Conservation (phyloP, 2,329 filamentous ascomycete species). For the Aureobasidium lini region DNA sequence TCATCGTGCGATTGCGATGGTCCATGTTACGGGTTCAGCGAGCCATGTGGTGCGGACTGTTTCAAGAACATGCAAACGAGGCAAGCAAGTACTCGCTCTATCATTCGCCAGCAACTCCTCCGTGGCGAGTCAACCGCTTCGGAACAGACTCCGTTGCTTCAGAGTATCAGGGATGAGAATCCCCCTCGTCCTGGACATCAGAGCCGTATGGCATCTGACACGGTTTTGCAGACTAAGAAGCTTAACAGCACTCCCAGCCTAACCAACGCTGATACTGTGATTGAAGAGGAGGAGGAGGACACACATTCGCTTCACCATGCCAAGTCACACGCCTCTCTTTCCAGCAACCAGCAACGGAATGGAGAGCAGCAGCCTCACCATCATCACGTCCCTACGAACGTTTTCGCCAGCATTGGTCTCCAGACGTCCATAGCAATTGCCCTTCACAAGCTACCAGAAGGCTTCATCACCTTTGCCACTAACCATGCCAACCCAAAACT, state of each 20-base stretch:
- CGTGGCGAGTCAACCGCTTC: slow-evolving; percentile 19
- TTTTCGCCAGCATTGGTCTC: slow-evolving; percentile 88
- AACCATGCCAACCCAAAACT: slow-evolving; percentile 90
- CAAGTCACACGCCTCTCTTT: slow-evolving; percentile 1
- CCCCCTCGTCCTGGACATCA: not conserved
- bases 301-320: not conserved
- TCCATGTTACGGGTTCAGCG: slow-evolving; percentile 54
- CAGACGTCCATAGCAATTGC: slow-evolving; percentile 94
- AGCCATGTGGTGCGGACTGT: slow-evolving; percentile 55
- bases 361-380: slow-evolving; percentile 47
- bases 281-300: slow-evolving; percentile 13
- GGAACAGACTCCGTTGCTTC: slow-evolving; percentile 26
- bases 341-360: slow-evolving; percentile 8
- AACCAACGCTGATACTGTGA: not conserved
- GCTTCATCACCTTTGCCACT: slow-evolving; percentile 86
- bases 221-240: not conserved
- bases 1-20: slow-evolving; percentile 49
- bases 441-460: slow-evolving; percentile 87
- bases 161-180: slow-evolving; percentile 18
- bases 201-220: not conserved
- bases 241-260: not conserved
- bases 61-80: slow-evolving; percentile 43
- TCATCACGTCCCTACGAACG: slow-evolving; percentile 90
- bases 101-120: slow-evolving; percentile 9
- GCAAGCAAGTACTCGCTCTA: slow-evolving; percentile 18